These are phyloP conservation scores for Yarrowia sp. DNA, from an alignment of 805 yeast genomes.

Conservation along the genomic window DNA sequence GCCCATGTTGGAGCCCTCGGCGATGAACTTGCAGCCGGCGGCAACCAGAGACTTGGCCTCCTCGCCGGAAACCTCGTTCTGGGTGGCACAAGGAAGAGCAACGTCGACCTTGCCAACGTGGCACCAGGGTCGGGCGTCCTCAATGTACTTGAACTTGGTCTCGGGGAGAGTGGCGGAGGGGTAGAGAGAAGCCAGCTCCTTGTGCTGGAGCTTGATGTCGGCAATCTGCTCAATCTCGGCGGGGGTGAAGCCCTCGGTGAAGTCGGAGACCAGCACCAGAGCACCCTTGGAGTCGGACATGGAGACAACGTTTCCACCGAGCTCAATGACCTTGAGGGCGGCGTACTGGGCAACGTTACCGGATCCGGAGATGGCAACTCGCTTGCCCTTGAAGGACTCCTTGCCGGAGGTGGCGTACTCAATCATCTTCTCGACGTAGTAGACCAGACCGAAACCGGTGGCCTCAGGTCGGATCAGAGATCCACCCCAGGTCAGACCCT, in stretches of 20 bases:
- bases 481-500: constrained; percentile 98
- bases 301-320: constrained; percentile 94
- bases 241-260: constrained; percentile 72
- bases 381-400: constrained; percentile 90
- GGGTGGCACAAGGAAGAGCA: constrained; percentile 98
- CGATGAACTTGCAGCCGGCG: constrained; percentile 89
- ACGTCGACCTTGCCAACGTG: constrained; percentile 90
- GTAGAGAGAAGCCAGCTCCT: constrained; percentile 51
- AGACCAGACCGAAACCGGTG: constrained; percentile 96
- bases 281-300: constrained; percentile 95
- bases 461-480: constrained; percentile 99
- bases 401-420: constrained; percentile 88
- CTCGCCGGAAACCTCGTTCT: constrained; percentile 95
- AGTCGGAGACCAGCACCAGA: constrained; percentile 64
- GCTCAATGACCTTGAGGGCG: constrained; percentile 94
- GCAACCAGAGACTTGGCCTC: constrained; percentile 95
- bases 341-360: constrained; percentile 99
- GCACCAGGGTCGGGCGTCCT: constrained; percentile 97
- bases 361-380: constrained; percentile 95
- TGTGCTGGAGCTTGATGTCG: constrained; percentile 79
- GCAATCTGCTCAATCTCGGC: constrained; percentile 84
- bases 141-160: constrained; percentile 70
- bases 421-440: constrained; percentile 97
- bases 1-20: constrained; percentile 99
- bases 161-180: constrained; percentile 44